phyloP scores from a whole-genome alignment of 2,329 filamentous ascomycete species.

The Exophiala phaeomuriformis region DNA sequence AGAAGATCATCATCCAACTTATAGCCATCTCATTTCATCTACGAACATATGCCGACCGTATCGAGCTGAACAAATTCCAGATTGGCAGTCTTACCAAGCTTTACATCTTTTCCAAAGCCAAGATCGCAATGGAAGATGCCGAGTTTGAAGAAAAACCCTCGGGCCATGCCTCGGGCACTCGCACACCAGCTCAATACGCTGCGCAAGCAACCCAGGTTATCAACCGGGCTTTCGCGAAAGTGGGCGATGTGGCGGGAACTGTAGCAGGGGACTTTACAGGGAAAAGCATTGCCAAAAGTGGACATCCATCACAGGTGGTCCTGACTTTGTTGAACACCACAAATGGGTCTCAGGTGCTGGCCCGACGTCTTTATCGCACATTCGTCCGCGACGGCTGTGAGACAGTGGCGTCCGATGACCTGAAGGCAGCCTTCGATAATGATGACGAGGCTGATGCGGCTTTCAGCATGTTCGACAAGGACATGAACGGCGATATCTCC shows the following conservation, averaged over 20 bases:
- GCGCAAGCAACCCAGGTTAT: slow-evolving; percentile 65
- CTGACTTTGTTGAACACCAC: slow-evolving; percentile 67
- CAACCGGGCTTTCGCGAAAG: slow-evolving; percentile 65
- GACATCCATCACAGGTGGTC: slow-evolving; percentile 77
- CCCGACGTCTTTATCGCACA: slow-evolving; percentile 79
- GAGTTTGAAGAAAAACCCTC: slow-evolving; percentile 60
- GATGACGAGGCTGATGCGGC: slow-evolving; percentile 82
- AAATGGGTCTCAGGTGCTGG: slow-evolving; percentile 70
- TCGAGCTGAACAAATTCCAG: slow-evolving; percentile 87
- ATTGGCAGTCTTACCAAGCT: slow-evolving; percentile 62
- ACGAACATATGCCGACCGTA: slow-evolving; percentile 81
- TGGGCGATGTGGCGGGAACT: slow-evolving; percentile 76
- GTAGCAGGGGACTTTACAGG: slow-evolving; percentile 91
- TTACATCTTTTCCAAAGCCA: slow-evolving; percentile 57
- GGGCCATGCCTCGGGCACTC: slow-evolving; percentile 50
- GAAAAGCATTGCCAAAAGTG: slow-evolving; percentile 57
- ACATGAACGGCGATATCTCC: slow-evolving; percentile 92
- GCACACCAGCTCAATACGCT: slow-evolving; percentile 67
- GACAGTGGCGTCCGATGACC: slow-evolving; percentile 68
- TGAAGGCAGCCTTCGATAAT: slow-evolving; percentile 70
- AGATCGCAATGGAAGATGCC: slow-evolving; percentile 63
- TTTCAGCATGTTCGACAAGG: slow-evolving; percentile 89
- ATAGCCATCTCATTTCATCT: slow-evolving; percentile 91
- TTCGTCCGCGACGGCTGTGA: slow-evolving; percentile 69
- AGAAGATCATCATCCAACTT: slow-evolving; percentile 91